Conservation (phyloP, 2,329 filamentous ascomycete species). For the Colletotrichum chrysophilum region DNA sequence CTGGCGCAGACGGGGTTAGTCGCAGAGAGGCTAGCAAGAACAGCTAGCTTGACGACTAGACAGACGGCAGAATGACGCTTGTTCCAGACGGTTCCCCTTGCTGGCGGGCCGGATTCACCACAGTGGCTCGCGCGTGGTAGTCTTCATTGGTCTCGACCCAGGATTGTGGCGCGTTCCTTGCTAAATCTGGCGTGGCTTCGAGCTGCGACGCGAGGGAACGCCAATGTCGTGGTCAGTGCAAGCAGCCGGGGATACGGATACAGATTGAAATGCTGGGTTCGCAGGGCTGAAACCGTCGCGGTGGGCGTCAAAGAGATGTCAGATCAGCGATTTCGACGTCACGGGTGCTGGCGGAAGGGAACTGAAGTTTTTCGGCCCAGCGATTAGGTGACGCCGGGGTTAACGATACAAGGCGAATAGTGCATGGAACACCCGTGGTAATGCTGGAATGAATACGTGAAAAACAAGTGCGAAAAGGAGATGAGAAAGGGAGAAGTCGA, state of each 20-base stretch:
- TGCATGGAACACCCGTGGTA: neutral
- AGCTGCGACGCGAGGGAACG: neutral
- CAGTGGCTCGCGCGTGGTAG: conserved; percentile 4
- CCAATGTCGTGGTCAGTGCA: neutral
- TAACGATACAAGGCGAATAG: neutral
- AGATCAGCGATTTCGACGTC: neutral
- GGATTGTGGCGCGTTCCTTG: conserved; percentile 11
- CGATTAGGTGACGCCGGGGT: neutral
- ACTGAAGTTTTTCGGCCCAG: neutral
- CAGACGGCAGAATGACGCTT: conserved; percentile 1
- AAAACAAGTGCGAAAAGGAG: neutral
- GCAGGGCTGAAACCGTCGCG: conserved; percentile 14
- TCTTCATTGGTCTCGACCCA: conserved; percentile 6
- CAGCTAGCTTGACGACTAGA: neutral
- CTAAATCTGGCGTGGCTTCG: conserved; percentile 2
- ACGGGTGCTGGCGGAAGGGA: neutral
- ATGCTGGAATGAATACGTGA: neutral
- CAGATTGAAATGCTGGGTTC: neutral
- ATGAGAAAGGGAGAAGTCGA: neutral
- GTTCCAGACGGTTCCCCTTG: conserved; percentile 3
- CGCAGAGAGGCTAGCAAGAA: neutral
- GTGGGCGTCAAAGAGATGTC: neutral
- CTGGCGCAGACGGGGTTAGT: neutral
- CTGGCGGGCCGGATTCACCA: conserved; percentile 18
- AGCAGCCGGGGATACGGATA: conserved; percentile 3